Evolutionary conservation across 495 filamentous ascomycete species (phyloP), one percentile per base, ranked within the genome.

Genomic region (Cetradonia linearis): DNA sequence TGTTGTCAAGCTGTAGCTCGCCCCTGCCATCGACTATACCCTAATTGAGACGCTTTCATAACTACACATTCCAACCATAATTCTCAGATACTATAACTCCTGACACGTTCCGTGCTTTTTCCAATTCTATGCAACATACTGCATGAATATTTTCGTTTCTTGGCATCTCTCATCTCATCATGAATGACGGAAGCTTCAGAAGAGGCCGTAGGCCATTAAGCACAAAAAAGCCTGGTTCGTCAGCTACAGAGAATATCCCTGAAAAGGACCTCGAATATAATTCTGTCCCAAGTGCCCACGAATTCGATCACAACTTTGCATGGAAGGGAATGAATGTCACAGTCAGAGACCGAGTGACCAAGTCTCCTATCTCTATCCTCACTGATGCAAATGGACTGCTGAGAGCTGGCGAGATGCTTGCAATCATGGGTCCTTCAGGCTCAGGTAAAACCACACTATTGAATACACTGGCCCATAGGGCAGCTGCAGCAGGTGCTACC

Each of bases 371-470:
- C 13, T 42, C 28, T 27, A 56, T 58, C 34, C 44, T 59, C 18
- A 28, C 48, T 5, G 34, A 28, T 18, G 61, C 61, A 1, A 54
- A 53, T 57, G 33, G 14, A 78, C 30, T 61, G 2, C 20, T 55
- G 16, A 61, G 31, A 44, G 28, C 63, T 83, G 87, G 87, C 40
- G 84, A 90, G 64, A 71, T 91, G 48, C 74, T 86, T 59, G 87
- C 87, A 25, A 64, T 91, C 13, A 89, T 91, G 85, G 87, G 88
- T 46, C 86, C 87, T 0, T 86, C 82, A 33, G 87, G 87, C 48
- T 84, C 77, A 59, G 88, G 88, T 49, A 92, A 92, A 66, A 89
- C 87, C 2, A 90, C 86, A 0, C 77, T 91, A 6, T 77, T 92
- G 25, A 88, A 89, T 66, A 78, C 84, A 14, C 79, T 92, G 2